Percentiles rank a stretch among this genome's conserved stretches.
Conservation (phyloP, 1,284 basidiomycete genomes). For the Neolentinus lepideus region DNA sequence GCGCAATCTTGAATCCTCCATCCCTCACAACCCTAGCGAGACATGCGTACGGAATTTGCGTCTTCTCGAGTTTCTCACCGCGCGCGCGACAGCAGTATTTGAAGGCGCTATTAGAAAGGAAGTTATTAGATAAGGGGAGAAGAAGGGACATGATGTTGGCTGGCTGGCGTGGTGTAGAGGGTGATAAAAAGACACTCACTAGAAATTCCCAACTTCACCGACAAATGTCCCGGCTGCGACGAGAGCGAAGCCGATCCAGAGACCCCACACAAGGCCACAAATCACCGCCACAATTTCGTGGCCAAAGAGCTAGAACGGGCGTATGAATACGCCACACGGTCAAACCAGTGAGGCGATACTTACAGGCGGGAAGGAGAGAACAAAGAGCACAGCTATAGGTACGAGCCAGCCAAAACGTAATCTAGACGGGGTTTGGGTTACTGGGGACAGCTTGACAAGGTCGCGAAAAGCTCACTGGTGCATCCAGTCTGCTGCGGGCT, state of each 20-base stretch:
- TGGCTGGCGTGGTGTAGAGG: too few relatives aligned
- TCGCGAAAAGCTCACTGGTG: slow-evolving; percentile 23
- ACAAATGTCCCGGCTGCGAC: slow-evolving; percentile 61
- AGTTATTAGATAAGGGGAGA: slow-evolving; percentile 6
- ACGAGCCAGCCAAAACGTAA: slow-evolving; percentile 69
- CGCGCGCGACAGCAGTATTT: slow-evolving; percentile 54
- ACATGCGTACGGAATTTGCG: slow-evolving; percentile 69
- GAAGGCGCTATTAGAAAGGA: slow-evolving; percentile 41
- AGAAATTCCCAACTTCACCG: slow-evolving; percentile 66
- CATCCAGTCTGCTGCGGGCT: slow-evolving; percentile 47
- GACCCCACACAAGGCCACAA: slow-evolving; percentile 71
- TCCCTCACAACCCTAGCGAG: slow-evolving; percentile 72
- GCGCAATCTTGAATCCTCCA: slow-evolving; percentile 73
- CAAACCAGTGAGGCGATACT: slow-evolving; percentile 11
- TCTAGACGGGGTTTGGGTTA: slow-evolving; percentile 16
- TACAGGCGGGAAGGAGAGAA: slow-evolving; percentile 75
- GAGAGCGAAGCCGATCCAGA: slow-evolving; percentile 61
- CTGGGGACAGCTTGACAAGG: neutral
- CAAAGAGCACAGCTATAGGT: slow-evolving; percentile 73
- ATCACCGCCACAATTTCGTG: slow-evolving; percentile 74
- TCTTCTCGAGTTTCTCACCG: slow-evolving; percentile 66
- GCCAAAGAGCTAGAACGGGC: slow-evolving; percentile 49
- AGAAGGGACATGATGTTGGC: neutral
- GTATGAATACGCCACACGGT: slow-evolving; percentile 7
- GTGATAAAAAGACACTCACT: slow-evolving; percentile 35